A percentile compares a stretch with the other conserved stretches of the same genome.
phyloP scores from a whole-genome alignment of 345 rosid species.

The Dovyalis caffra region DNA sequence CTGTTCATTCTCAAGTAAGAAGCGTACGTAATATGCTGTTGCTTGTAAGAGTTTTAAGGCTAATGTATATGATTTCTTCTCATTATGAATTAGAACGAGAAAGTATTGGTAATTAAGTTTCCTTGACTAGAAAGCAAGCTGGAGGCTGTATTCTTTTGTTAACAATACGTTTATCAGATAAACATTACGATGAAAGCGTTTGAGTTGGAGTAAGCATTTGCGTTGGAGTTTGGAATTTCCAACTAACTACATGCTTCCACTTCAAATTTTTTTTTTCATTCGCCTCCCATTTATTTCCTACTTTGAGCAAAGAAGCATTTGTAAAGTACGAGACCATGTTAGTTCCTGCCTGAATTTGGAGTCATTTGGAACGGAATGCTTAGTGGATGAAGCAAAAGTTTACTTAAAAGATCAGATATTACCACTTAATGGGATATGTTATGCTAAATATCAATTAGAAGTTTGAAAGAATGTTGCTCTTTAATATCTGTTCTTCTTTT shows the following conservation, averaged over 20 bases:
- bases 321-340: not conserved
- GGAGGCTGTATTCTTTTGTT: not conserved
- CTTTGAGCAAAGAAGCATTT: not conserved
- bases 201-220: too few relatives aligned
- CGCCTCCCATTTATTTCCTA: not conserved
- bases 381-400: not conserved
- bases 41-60: not conserved
- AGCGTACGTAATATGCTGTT: constrained; percentile 14
- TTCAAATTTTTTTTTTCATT: not conserved
- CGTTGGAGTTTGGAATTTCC: not conserved
- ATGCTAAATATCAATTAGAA: not conserved
- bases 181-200: not conserved
- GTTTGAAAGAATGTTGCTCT: not conserved
- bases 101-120: not conserved
- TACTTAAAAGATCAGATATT: not conserved
- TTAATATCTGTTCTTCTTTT: not conserved
- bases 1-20: constrained; percentile 83
- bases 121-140: not conserved
- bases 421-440: not conserved
- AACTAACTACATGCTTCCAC: not conserved
- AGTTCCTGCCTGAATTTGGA: too few relatives aligned
- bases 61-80: too few relatives aligned
- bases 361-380: not conserved
- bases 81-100: not conserved
- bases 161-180: not conserved